Percentiles rank a stretch among this genome's conserved stretches.
Evolutionary conservation across 805 yeast genomes (phyloP).

Genomic region (Starmerella apicola): DNA sequence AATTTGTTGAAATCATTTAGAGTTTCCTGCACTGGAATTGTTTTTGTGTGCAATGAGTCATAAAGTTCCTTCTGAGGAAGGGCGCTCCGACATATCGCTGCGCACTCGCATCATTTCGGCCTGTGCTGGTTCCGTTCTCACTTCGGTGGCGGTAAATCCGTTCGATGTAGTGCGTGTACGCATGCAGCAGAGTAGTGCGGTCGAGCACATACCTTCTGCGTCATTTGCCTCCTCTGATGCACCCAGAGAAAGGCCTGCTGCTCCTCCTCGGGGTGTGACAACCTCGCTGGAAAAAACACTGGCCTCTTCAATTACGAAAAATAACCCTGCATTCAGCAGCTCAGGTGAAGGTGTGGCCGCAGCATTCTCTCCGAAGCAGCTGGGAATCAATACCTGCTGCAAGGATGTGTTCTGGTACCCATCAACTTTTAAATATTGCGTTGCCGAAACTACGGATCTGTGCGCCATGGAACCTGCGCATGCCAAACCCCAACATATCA

Average conservation of each 20-base stretch:
- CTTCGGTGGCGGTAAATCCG: constrained; percentile 33
- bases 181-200: constrained; percentile 29
- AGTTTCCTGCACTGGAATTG: no score
- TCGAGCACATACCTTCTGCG: constrained; percentile 7
- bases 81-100: constrained; percentile 4
- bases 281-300: background rate
- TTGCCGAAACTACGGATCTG: constrained; percentile 24
- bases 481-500: background rate
- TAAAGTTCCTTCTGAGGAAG: background rate
- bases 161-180: constrained; percentile 35
- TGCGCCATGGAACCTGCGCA: constrained; percentile 4
- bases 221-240: background rate
- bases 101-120: constrained; percentile 28
- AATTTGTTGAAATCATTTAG: no score
- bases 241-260: background rate
- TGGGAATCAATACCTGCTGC: constrained; percentile 32
- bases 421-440: constrained; percentile 28
- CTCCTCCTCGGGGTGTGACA: background rate
- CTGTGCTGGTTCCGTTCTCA: constrained; percentile 32
- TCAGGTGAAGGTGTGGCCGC: background rate
- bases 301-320: background rate
- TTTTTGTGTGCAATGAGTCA: background rate
- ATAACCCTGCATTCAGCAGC: background rate
- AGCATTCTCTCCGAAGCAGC: background rate
- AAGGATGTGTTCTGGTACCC: constrained; percentile 31